These are phyloP conservation scores for Sphagnurus paluster DNA, from an alignment of 1,284 basidiomycete genomes.

Conservation along the genomic window DNA sequence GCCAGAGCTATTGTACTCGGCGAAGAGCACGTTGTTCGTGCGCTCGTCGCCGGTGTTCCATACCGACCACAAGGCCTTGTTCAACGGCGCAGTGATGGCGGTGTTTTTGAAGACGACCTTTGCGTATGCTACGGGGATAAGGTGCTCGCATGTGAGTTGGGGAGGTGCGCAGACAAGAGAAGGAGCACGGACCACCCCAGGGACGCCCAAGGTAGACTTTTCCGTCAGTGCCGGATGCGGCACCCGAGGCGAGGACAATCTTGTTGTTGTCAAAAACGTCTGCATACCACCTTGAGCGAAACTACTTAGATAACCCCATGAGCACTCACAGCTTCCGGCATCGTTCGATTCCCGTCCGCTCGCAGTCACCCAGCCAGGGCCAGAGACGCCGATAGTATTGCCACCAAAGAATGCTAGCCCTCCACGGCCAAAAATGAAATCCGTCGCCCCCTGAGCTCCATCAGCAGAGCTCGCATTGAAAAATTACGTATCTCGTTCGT, in stretches of 20 bases:
- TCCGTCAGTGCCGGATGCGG: constrained; percentile 38
- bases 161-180: not conserved
- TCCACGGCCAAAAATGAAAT: constrained; percentile 52
- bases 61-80: constrained; percentile 46
- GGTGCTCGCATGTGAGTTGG: not conserved
- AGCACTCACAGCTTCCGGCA: constrained; percentile 44
- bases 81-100: constrained; percentile 37
- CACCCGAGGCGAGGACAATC: constrained; percentile 45
- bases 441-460: constrained; percentile 44
- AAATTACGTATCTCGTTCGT: not conserved
- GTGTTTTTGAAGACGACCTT: constrained; percentile 51
- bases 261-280: constrained; percentile 50
- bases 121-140: constrained; percentile 10
- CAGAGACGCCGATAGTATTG: constrained; percentile 43
- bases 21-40: constrained; percentile 45
- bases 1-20: constrained; percentile 46
- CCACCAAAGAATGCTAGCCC: constrained; percentile 47
- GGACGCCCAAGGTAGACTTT: constrained; percentile 50
- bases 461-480: not conserved
- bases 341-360: constrained; percentile 49
- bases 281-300: constrained; percentile 15
- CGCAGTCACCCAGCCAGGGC: constrained; percentile 50
- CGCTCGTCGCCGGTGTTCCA: constrained; percentile 40
- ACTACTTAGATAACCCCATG: no score
- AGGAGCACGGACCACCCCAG: constrained; percentile 39